Evolutionary conservation across 176 grass and related monocot genomes (phyloP), one percentile per base, ranked within the genome.

Genomic region (Bothriochloa decipiens): DNA sequence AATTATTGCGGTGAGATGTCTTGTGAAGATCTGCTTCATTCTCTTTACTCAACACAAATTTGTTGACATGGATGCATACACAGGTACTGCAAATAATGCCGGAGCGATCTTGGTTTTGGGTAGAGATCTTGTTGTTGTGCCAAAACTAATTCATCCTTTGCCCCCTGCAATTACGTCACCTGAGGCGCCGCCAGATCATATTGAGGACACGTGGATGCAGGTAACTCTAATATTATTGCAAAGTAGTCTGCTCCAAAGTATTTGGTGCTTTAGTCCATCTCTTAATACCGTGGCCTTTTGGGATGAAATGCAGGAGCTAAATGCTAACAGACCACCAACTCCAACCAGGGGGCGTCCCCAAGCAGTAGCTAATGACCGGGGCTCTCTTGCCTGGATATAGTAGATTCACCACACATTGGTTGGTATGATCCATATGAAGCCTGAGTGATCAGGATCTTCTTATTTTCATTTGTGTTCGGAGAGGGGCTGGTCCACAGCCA

Each of bases 181-280:
- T 0, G 97, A 99, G 87, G 87, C 93, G 64, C 96, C 93, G 11
- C 93, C 91, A 17, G 93, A 99, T 43, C 94, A 96, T 63, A 92
- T 94, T 35, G 97, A 99, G 75, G 97, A 94, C 91, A 99, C 97
- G 77, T 99, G 97, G 97, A 99, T 99, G 97, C 97, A 99, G 93
- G 97, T 96, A 81, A 85, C 18, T 55, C 16, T 33, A 43, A 64
- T 72, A 40, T 65, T 66, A 28, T 85, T 81, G 11, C 47, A 65
- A 20, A 74, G 6, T 82, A 41, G 13, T 72, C 36, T 69, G 32
- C 78, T 26, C 69, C 53, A 36, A 70, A 76, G 43, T 77, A n/a
- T 60, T 74, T 84, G 26, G 11, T 77, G 58, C 49, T 77, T 11
- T 28, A 7, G 6, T 81, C 22, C 28, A 39, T 7, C 12, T 75